phyloP scores from a whole-genome alignment of 208 protist species.

The Leishmania major region DNA sequence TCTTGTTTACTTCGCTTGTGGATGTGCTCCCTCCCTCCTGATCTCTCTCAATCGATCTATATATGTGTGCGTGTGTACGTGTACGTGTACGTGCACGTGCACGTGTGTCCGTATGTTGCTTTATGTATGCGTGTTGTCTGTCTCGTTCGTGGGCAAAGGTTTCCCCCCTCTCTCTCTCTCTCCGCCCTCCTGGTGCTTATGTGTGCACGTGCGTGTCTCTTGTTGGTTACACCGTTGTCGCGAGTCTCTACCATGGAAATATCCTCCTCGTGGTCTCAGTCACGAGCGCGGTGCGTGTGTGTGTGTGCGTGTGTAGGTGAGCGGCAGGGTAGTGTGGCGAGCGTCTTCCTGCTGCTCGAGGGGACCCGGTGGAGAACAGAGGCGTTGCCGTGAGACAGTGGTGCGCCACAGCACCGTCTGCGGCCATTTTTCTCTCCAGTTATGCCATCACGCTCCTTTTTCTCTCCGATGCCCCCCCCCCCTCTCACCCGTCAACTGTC shows the following conservation, averaged over 20 bases:
- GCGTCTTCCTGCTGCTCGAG: neutral
- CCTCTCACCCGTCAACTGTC: neutral
- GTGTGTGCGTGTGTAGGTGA: neutral
- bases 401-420: neutral
- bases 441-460: neutral
- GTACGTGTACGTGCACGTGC: neutral
- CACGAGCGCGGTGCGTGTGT: neutral
- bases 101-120: neutral
- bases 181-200: neutral
- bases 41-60: neutral
- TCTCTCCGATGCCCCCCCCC: neutral
- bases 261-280: neutral
- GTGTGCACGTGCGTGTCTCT: neutral
- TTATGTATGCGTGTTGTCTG: neutral
- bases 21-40: neutral
- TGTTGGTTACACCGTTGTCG: neutral
- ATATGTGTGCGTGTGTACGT: neutral
- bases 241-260: neutral
- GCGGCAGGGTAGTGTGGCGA: neutral
- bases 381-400: neutral
- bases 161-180: neutral
- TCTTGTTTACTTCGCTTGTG: too few relatives aligned
- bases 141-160: neutral
- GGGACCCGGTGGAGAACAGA: neutral
- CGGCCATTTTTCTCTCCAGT: neutral